Evolutionary conservation across 116 monocot genomes (phyloP), one percentile per base, ranked within the genome.

Genomic region (Papilionanthe hybrid): DNA sequence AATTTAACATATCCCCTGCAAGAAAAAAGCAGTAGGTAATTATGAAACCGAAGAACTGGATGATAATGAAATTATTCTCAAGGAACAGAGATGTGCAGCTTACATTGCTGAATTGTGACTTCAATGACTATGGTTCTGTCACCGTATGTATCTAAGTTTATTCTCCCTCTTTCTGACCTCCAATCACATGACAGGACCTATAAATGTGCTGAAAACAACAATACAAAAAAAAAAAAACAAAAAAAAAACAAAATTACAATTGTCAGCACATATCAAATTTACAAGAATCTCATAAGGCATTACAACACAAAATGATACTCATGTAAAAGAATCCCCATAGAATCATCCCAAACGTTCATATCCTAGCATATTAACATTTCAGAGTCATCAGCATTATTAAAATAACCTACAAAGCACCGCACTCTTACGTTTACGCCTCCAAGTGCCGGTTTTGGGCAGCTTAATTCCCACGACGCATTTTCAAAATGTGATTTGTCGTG

Each of bases 1-100:
- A 88, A 72, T 41, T 80, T 74, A 10, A 79, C 23, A 48, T 81
- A 83, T 41, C 75, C 83, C 86, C 88, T 88, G 78, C 77, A 71
- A 50, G 25, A 85, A 73, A 80, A 73, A n/a, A 42, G 23, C 1
- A 37, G 55, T 43, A 17, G 42, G 32, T 37, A 32, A 66, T 19
- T 41, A 73, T 15, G 27, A 41, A 18, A 76, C 17, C 28, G 8
- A 30, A 4, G 20, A 27, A 11, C 3, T 50, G 12, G 45, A 30
- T 27, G 27, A 53, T 50, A 6, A 55, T 27, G 5, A 50, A 76
- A 76, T 11, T 44, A 30, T n/a, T 9, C 12, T n/a, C n/a, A 23
- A 73, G 7, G 5, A 20, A 43, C 9, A 9, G 44, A 13, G 1
- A 29, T 44, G 41, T 20, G 42, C 22, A 15, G n/a, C 73, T 44